phyloP scores from a whole-genome alignment of 805 yeast genomes.

The Spathaspora hagerdaliae region DNA sequence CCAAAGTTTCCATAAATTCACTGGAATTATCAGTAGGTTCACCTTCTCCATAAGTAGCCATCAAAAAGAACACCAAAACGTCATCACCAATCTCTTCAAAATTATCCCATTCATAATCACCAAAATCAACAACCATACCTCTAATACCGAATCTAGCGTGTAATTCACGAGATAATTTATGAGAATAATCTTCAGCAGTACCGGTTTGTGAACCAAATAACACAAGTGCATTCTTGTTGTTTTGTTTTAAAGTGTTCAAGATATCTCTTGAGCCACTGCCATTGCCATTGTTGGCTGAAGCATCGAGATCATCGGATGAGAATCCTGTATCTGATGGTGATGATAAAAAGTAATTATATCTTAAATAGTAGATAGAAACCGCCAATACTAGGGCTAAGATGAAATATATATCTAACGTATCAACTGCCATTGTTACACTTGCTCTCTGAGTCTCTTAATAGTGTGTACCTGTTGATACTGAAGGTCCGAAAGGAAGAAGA shows the following conservation, averaged over 20 bases:
- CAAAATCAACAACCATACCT: slow-evolving; percentile 83
- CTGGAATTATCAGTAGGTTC: slow-evolving; percentile 96
- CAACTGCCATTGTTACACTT: slow-evolving; percentile 62
- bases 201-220: slow-evolving; percentile 97
- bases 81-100: slow-evolving; percentile 60
- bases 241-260: slow-evolving; percentile 50
- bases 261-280: slow-evolving; percentile 18
- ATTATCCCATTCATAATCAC: slow-evolving; percentile 81
- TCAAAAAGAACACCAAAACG: slow-evolving; percentile 60
- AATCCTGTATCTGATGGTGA: slow-evolving; percentile 10
- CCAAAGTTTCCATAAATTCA: slow-evolving; percentile 67
- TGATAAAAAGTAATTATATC: slow-evolving; percentile 43
- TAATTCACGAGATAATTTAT: slow-evolving; percentile 85
- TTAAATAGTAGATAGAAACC: slow-evolving; percentile 61
- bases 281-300: not conserved
- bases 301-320: slow-evolving; percentile 1
- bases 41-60: slow-evolving; percentile 98
- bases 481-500: no score
- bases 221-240: slow-evolving; percentile 72
- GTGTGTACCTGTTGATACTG: no score
- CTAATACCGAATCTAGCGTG: slow-evolving; percentile 75
- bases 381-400: slow-evolving; percentile 65
- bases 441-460: no score
- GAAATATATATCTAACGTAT: slow-evolving; percentile 67
- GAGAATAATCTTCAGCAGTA: slow-evolving; percentile 95